Evolutionary conservation across 1,139 yeast species (phyloP).

Genomic region (Nakaseomyces bracarensis): DNA sequence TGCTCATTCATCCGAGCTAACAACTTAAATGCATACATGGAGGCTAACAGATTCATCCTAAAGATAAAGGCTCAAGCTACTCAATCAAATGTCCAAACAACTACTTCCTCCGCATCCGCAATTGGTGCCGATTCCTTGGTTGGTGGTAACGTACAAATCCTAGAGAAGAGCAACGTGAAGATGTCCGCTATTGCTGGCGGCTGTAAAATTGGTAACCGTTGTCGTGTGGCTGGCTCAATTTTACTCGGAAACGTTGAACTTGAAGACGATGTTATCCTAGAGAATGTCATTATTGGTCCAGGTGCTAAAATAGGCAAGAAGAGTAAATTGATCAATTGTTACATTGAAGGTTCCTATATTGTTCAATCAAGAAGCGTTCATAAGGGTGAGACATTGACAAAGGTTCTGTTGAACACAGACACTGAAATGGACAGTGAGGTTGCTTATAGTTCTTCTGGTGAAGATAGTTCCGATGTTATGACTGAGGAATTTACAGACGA

Average conservation of each 20-base stretch:
- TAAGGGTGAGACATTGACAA: constrained; percentile 72
- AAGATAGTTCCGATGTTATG: constrained; percentile 22
- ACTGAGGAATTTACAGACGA: constrained; percentile 17
- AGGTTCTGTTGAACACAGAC: constrained; percentile 4
- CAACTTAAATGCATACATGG: constrained; percentile 74
- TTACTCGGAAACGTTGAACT: constrained; percentile 61
- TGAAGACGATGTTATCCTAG: constrained; percentile 71
- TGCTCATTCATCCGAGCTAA: constrained; percentile 70
- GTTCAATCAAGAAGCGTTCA: constrained; percentile 55
- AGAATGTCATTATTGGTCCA: constrained; percentile 81
- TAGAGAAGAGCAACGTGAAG: constrained; percentile 79
- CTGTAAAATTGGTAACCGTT: constrained; percentile 75
- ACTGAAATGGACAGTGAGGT: constrained; percentile 13
- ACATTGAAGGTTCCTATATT: constrained; percentile 70
- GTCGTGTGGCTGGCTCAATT: constrained; percentile 81
- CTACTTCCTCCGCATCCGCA: constrained; percentile 46
- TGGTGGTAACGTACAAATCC: constrained; percentile 51
- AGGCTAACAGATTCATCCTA: constrained; percentile 78
- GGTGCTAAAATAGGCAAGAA: constrained; percentile 53
- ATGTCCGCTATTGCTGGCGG: constrained; percentile 70
- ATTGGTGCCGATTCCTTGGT: constrained; percentile 82
- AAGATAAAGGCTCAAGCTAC: constrained; percentile 39
- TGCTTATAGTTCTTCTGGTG: constrained; percentile 19
- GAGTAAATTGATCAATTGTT: constrained; percentile 62
- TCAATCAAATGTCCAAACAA: constrained; percentile 36